These are phyloP conservation scores for Boletus fagicola DNA, from an alignment of 768 basidiomycete genomes.

Conservation along the genomic window DNA sequence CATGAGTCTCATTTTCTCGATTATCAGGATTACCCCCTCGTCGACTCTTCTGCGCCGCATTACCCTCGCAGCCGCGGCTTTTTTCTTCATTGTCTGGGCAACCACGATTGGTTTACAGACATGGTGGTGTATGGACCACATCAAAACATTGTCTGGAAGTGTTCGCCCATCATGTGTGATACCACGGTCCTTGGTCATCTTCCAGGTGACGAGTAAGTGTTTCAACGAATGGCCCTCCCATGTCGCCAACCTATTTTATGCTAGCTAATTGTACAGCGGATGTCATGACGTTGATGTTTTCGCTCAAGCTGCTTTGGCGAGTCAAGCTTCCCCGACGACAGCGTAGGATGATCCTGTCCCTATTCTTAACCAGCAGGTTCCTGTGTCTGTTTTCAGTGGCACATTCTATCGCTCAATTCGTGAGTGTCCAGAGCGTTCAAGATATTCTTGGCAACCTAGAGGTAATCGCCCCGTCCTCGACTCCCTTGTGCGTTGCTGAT, in stretches of 20 bases:
- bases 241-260: background rate
- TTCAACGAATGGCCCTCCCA: background rate
- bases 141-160: background rate
- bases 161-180: background rate
- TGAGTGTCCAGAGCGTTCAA: background rate
- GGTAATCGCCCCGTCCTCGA: background rate
- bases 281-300: background rate
- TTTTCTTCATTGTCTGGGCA: slow-evolving; percentile 4
- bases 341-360: slow-evolving; percentile 16
- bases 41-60: background rate
- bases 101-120: slow-evolving; percentile 3
- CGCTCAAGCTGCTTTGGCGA: slow-evolving; percentile 17
- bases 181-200: slow-evolving; percentile 4
- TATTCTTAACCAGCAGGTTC: slow-evolving; percentile 13
- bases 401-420: background rate
- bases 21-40: slow-evolving; percentile 8
- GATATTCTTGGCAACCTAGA: background rate
- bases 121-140: slow-evolving; percentile 8
- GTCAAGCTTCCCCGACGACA: slow-evolving; percentile 15
- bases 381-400: slow-evolving; percentile 4
- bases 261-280: slow-evolving; percentile 10
- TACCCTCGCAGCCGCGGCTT: background rate
- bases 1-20: slow-evolving; percentile 15
- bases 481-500: background rate
- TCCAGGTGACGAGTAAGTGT: slow-evolving; percentile 6